Base-by-base conservation (phyloP, 352 stramenopile species). In the Phytophthora meadii region DNA sequence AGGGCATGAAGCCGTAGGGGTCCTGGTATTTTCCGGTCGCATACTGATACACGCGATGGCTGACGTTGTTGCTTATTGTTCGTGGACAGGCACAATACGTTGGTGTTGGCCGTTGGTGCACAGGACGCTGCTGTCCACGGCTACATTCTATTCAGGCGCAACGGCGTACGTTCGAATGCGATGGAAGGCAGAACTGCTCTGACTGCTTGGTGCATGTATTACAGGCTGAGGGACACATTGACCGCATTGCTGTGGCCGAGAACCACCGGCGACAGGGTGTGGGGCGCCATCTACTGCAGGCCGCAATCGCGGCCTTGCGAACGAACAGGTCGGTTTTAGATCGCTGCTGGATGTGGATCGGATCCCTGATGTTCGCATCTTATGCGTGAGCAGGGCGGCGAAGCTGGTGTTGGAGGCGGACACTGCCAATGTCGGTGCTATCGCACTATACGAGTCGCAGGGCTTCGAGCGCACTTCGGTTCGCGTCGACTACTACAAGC, bases 61-160 rank as follows among this genome's bases (percentile, higher is more conserved):
- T 53, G n/a, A 52, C 14, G 27, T 3, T 58, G 36, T 55, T 57
- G 47, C 24, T 55, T 24, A n/a, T 48, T 4, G 27, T 30, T 30
- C 27, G 22, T 22, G 24, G n/a, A 39, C 34, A 82, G 73, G 2
- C 71, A 83, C 42, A 82, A 75, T 49, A 72, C 64, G 30, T 36
- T 87, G 49, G 22, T 82, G 15, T 56, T 84, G 32, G 78, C 77
- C 9, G 34, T 87, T 15, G 49, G 52, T 19, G 22, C 45, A 25
- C 36, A 32, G 8, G 45, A 58, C 19, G 24, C 46, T 9, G 17
- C 17, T 39, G 70, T 84, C 5, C 25, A 52, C 44, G 78, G 76
- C 48, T 84, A 88, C 67, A 48, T 88, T 9, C 72, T 88, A 14
- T 82, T 72, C 44, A 66, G 76, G 22, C 61, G 74, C 36, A 76